These are phyloP conservation scores for Hypoxylon sp. DNA, from an alignment of 2,329 filamentous ascomycete species.

Conservation along the genomic window DNA sequence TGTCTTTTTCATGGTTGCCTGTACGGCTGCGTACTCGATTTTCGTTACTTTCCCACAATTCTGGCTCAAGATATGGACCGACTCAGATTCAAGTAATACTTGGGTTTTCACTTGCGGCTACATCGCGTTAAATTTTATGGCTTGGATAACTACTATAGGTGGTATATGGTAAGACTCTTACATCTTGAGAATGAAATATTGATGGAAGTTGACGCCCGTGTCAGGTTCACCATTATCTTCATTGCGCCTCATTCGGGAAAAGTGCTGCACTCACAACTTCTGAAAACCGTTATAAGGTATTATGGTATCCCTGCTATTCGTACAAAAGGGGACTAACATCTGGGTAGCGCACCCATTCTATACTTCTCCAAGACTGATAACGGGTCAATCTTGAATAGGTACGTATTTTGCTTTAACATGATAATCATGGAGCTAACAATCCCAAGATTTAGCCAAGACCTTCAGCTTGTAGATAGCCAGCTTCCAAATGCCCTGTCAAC, in stretches of 20 bases:
- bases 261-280: slow-evolving; percentile 44
- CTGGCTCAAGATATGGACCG: slow-evolving; percentile 53
- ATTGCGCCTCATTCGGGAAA: slow-evolving; percentile 50
- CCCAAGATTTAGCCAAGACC: slow-evolving; percentile 53
- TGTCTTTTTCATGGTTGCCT: slow-evolving; percentile 39
- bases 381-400: slow-evolving; percentile 53
- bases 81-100: slow-evolving; percentile 33
- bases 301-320: not conserved
- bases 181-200: not conserved
- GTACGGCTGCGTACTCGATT: slow-evolving; percentile 43
- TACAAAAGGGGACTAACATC: not conserved
- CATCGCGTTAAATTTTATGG: slow-evolving; percentile 44
- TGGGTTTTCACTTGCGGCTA: slow-evolving; percentile 50
- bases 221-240: slow-evolving; percentile 46
- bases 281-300: slow-evolving; percentile 42
- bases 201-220: not conserved
- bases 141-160: slow-evolving; percentile 49
- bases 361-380: slow-evolving; percentile 52
- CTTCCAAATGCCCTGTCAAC: slow-evolving; percentile 49
- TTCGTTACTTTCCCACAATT: slow-evolving; percentile 50
- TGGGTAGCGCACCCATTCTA: slow-evolving; percentile 49
- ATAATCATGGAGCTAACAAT: not conserved
- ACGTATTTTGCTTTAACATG: not conserved
- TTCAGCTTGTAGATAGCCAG: slow-evolving; percentile 53
- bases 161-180: slow-evolving; percentile 47